Evolutionary conservation across 129 eudicot genomes (phyloP).

Genomic region (Mikania micrantha): DNA sequence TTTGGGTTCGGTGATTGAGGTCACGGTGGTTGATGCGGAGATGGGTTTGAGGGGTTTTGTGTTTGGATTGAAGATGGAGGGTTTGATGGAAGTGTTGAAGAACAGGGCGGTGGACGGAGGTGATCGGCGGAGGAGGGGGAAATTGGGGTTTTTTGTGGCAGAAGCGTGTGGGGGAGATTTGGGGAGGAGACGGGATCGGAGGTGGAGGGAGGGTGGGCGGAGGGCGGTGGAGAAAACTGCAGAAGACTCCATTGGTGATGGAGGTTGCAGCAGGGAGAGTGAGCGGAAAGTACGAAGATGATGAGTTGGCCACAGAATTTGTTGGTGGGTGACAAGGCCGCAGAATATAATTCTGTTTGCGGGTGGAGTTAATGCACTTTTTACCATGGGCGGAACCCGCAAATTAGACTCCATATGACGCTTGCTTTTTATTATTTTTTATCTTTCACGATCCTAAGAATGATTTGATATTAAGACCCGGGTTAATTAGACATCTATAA

Average conservation of each 20-base stretch:
- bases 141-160: slow-evolving; percentile 15
- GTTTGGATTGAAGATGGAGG: slow-evolving; percentile 18
- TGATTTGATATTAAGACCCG: no score
- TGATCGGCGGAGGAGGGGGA: slow-evolving; percentile 12
- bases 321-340: background rate
- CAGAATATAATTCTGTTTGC: slow-evolving; percentile 13
- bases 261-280: background rate
- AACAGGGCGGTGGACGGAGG: slow-evolving; percentile 11
- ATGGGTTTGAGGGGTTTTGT: slow-evolving; percentile 25
- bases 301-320: background rate
- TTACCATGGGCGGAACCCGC: no score
- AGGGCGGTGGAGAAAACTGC: slow-evolving; percentile 34
- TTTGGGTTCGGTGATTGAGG: slow-evolving; percentile 20
- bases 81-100: slow-evolving; percentile 8
- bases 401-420: no score
- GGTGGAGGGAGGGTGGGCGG: slow-evolving; percentile 29
- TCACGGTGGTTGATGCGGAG: slow-evolving; percentile 21
- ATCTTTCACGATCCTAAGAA: no score
- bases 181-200: slow-evolving; percentile 34
- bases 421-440: no score
- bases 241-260: slow-evolving; percentile 45
- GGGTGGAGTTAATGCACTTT: background rate
- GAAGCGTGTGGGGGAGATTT: slow-evolving; percentile 13
- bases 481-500: no score
- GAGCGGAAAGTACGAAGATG: background rate